These are phyloP conservation scores for Streptanthus diversifolius DNA, from an alignment of 345 rosid genomes.

Conservation along the genomic window DNA sequence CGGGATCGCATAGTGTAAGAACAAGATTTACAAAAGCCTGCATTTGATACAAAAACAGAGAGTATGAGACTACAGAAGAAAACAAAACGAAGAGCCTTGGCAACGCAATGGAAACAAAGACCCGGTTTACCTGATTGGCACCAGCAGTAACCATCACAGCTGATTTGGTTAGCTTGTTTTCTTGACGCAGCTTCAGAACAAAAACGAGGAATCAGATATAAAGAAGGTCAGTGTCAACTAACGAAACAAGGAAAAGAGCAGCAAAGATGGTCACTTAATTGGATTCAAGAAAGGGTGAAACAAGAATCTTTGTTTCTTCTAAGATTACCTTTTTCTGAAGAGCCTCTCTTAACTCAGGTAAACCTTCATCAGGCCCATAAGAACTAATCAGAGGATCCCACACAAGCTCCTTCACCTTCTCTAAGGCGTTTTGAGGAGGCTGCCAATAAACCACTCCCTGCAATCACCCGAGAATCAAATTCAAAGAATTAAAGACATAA, in stretches of 20 bases:
- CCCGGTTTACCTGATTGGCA: slow-evolving; percentile 73
- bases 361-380: slow-evolving; percentile 92
- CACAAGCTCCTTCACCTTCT: slow-evolving; percentile 72
- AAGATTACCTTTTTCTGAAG: slow-evolving; percentile 54
- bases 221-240: background rate
- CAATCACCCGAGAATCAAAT: too few species aligned
- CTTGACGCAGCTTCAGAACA: slow-evolving; percentile 52
- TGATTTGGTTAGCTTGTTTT: slow-evolving; percentile 72
- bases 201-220: background rate
- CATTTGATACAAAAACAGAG: background rate
- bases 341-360: slow-evolving; percentile 72
- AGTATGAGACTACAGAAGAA: background rate
- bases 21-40: slow-evolving; percentile 96
- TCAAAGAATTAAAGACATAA: too few species aligned
- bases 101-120: background rate
- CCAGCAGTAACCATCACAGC: slow-evolving; percentile 95
- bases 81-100: background rate
- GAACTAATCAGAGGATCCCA: slow-evolving; percentile 72
- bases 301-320: background rate
- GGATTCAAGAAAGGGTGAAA: background rate
- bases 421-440: slow-evolving; percentile 76
- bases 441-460: slow-evolving; percentile 96
- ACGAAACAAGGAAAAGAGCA: background rate
- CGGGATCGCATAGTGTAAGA: slow-evolving; percentile 79
- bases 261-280: background rate